Conservation (phyloP, 176 grass and related monocot genomes). For the Eragrostis curvula region DNA sequence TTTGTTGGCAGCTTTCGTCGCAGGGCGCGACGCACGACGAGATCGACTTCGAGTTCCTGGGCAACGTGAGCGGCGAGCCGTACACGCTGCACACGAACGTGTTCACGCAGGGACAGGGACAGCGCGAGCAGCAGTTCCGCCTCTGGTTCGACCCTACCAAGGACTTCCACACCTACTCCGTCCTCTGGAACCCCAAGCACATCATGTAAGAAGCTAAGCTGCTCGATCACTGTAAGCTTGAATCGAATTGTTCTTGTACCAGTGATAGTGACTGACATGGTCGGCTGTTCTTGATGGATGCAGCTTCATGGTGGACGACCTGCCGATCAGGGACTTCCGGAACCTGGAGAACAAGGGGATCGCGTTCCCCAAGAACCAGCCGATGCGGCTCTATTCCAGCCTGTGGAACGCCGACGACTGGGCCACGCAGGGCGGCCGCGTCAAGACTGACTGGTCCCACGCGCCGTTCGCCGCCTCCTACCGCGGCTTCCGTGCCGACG, state of each 20-base stretch:
- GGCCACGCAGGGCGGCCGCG: conserved; percentile 79
- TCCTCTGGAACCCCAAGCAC: conserved; percentile 92
- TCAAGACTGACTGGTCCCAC: conserved; percentile 87
- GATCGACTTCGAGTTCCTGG: conserved; percentile 93
- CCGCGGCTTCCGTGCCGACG: conserved; percentile 69
- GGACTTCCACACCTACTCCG: conserved; percentile 90
- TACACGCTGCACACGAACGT: conserved; percentile 95
- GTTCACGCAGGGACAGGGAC: conserved; percentile 73
- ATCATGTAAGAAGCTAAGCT: conserved; percentile 73
- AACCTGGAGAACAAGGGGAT: conserved; percentile 76
- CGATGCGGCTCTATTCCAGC: conserved; percentile 91
- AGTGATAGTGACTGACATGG: no score
- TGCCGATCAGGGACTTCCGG: conserved; percentile 79
- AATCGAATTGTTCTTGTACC: no score
- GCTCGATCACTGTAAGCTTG: no score
- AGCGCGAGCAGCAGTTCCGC: conserved; percentile 87
- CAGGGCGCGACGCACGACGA: conserved; percentile 80
- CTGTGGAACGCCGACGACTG: conserved; percentile 96
- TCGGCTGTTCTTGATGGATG: background rate
- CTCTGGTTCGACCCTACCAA: conserved; percentile 91
- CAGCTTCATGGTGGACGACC: conserved; percentile 92
- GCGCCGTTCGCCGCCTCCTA: conserved; percentile 77
- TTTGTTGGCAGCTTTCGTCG: conserved; percentile 58
- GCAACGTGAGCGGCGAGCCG: conserved; percentile 70
- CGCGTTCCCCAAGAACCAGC: conserved; percentile 83